Percentiles rank a stretch among this genome's conserved stretches.
These are phyloP conservation scores for Sporisorium iseilematis-ciliati DNA, from an alignment of 1,284 basidiomycete species.

Conservation along the genomic window DNA sequence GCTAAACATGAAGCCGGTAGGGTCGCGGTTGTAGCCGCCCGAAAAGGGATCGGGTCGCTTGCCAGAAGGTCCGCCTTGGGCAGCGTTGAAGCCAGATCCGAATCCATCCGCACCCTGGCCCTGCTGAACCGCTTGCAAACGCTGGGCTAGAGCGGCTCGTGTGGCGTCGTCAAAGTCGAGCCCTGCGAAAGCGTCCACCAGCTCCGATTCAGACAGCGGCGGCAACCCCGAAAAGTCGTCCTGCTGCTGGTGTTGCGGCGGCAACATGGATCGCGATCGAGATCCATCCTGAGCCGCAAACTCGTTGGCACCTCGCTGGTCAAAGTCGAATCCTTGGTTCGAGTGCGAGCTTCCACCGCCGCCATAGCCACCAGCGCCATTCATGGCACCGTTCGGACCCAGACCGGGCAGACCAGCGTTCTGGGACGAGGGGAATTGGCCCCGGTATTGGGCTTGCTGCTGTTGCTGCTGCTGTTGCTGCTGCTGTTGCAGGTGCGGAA, in stretches of 20 bases:
- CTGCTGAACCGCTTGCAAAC: conserved; percentile 25
- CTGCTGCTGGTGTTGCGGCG: conserved; percentile 24
- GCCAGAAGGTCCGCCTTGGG: background rate
- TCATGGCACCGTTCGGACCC: conserved; percentile 15
- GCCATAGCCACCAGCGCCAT: conserved; percentile 9
- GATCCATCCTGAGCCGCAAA: conserved; percentile 12
- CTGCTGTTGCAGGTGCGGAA: conserved; percentile 22
- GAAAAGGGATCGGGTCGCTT: conserved; percentile 28
- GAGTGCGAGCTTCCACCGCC: conserved; percentile 30
- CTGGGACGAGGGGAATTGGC: conserved; percentile 13
- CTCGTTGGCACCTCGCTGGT: conserved; percentile 9
- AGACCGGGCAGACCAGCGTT: conserved; percentile 13
- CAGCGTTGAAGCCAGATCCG: conserved; percentile 6
- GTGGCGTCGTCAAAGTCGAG: conserved; percentile 43
- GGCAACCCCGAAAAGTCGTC: conserved; percentile 12
- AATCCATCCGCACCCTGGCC: conserved; percentile 4
- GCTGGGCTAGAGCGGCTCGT: conserved; percentile 22
- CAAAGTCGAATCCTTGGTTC: conserved; percentile 32
- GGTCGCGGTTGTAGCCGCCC: conserved; percentile 38
- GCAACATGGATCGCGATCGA: conserved; percentile 7
- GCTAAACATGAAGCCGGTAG: conserved; percentile 54
- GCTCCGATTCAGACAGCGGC: conserved; percentile 33
- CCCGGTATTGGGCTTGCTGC: conserved; percentile 22
- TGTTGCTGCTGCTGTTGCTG: conserved; percentile 18
- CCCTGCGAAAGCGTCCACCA: conserved; percentile 38